A percentile compares a stretch with the other conserved stretches of the same genome.
phyloP scores from a whole-genome alignment of 1,284 basidiomycete genomes.

The Mycena citricolor region DNA sequence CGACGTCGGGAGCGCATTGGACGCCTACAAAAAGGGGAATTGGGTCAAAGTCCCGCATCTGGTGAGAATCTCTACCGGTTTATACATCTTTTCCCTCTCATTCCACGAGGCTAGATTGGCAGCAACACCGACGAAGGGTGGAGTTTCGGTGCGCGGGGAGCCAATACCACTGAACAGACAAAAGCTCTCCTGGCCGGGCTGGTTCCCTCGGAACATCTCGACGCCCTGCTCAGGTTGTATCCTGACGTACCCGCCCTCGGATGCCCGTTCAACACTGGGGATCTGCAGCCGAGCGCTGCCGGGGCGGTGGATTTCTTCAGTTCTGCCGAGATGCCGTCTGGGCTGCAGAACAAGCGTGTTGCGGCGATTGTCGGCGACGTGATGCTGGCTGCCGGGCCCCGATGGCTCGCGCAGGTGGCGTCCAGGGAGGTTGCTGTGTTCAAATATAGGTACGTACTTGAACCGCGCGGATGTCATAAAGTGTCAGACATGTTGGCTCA shows the following conservation, averaged over 20 bases:
- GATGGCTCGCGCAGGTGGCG: neutral
- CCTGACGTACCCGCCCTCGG: constrained; percentile 9
- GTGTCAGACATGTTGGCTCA: neutral
- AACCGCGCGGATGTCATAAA: neutral
- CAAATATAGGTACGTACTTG: constrained; percentile 9
- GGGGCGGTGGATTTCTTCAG: constrained; percentile 1
- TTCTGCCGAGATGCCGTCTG: constrained; percentile 6
- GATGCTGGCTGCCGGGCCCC: constrained; percentile 5
- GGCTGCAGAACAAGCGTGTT: constrained; percentile 11
- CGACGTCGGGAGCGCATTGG: constrained; percentile 5
- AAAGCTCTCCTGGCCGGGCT: neutral
- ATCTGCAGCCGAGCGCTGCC: constrained; percentile 3
- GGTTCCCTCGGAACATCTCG: constrained; percentile 2
- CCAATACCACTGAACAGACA: constrained; percentile 12
- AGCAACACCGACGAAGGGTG: constrained; percentile 15
- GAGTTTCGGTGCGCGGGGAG: constrained; percentile 4
- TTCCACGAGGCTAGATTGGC: constrained; percentile 1
- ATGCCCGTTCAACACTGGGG: constrained; percentile 12
- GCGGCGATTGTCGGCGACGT: constrained; percentile 11
- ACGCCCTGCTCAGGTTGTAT: constrained; percentile 3
- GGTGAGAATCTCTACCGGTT: neutral
- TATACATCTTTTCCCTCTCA: neutral
- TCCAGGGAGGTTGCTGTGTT: constrained; percentile 10
- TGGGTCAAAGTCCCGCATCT: constrained; percentile 8
- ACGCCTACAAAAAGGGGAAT: constrained; percentile 3